Evolutionary conservation across 2,329 filamentous ascomycete species (phyloP).

Genomic region (Penicillium concentricum): DNA sequence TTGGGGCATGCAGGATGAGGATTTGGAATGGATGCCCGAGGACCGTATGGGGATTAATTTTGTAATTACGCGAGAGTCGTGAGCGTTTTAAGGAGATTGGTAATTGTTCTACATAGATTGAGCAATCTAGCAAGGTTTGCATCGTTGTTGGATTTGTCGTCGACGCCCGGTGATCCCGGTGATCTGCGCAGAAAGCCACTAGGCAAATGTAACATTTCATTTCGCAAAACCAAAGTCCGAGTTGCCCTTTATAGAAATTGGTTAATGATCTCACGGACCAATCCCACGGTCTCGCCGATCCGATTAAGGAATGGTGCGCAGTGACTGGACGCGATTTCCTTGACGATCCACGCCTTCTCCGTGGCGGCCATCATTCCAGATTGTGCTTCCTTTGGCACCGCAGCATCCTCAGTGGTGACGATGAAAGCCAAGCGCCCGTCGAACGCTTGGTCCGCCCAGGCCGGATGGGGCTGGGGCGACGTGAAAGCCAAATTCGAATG

Average conservation of each 20-base stretch:
- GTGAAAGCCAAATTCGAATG: constrained; percentile 25
- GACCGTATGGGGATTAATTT: too few relatives aligned
- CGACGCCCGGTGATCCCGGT: too few relatives aligned
- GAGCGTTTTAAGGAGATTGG: too few relatives aligned
- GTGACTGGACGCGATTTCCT: neutral
- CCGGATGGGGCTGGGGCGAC: constrained; percentile 23
- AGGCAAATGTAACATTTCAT: neutral
- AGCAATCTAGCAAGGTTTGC: too few relatives aligned
- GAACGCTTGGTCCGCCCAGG: constrained; percentile 24
- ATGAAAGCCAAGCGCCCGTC: neutral
- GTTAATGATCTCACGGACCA: neutral
- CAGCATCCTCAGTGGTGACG: neutral
- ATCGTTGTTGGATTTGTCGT: too few relatives aligned
- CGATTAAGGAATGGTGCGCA: neutral
- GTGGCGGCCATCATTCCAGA: neutral
- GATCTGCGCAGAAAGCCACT: neutral
- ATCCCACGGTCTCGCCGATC: neutral
- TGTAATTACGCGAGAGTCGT: too few relatives aligned
- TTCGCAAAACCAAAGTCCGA: neutral
- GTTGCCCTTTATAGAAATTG: neutral
- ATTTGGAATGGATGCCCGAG: too few relatives aligned
- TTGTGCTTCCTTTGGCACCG: neutral
- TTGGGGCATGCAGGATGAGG: too few relatives aligned
- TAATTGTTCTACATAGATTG: too few relatives aligned
- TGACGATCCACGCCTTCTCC: neutral